Evolutionary conservation across 208 protist genomes (phyloP).

Genomic region (Leishmania arabica): DNA sequence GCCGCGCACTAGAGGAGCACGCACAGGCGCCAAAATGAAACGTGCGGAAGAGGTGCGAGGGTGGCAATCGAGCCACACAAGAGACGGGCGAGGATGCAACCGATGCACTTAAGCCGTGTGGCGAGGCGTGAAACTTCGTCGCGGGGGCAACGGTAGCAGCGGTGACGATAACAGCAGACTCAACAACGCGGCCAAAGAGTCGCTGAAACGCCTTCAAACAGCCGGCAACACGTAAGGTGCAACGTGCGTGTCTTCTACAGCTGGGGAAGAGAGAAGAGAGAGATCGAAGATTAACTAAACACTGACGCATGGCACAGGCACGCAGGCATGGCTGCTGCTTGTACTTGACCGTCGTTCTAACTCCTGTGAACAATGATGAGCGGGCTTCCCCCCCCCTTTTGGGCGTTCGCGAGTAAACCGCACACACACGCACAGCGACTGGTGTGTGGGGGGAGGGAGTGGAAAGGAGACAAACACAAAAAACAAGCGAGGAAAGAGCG

Average conservation of each 20-base stretch:
- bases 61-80: neutral
- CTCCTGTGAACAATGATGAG: neutral
- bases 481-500: neutral
- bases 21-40: neutral
- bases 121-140: neutral
- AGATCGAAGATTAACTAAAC: neutral
- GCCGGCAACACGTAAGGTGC: neutral
- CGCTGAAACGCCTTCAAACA: neutral
- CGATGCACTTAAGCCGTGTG: neutral
- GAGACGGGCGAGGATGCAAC: neutral
- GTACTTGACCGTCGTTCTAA: neutral
- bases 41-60: neutral
- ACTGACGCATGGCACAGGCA: slow-evolving; percentile 1
- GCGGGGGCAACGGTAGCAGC: neutral
- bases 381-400: neutral
- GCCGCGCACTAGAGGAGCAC: neutral
- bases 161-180: neutral
- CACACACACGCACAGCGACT: neutral
- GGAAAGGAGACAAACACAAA: neutral
- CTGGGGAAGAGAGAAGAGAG: neutral
- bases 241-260: neutral
- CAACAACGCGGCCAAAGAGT: neutral
- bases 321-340: neutral
- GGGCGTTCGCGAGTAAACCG: neutral
- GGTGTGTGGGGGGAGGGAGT: neutral